Evolutionary conservation across 768 basidiomycete genomes (phyloP).

Genomic region (Amanita pallidorosea): DNA sequence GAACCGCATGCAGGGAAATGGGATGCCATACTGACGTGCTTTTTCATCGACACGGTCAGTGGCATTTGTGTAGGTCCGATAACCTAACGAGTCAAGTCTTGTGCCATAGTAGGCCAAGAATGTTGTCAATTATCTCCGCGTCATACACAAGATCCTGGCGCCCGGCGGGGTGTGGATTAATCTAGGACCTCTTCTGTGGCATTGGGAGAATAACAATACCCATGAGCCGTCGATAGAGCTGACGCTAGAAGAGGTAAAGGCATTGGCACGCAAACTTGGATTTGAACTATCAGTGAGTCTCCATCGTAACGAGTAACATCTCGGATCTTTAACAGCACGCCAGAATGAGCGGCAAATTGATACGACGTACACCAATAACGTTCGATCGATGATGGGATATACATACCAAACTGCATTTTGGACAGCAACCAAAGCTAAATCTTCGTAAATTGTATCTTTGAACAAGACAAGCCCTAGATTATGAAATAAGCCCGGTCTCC

Average conservation of each 20-base stretch:
- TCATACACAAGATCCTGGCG: conserved; percentile 72
- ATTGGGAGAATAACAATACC: conserved; percentile 83
- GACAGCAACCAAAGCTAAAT: conserved; percentile 43
- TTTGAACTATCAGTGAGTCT: conserved; percentile 67
- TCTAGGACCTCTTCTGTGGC: conserved; percentile 91
- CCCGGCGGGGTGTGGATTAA: conserved; percentile 92
- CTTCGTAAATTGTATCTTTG: background rate
- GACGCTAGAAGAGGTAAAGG: conserved; percentile 81
- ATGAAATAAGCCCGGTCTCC: too few species aligned
- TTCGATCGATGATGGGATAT: conserved; percentile 73
- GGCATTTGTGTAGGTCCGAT: background rate
- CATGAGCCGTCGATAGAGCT: conserved; percentile 82
- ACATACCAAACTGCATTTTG: conserved; percentile 81
- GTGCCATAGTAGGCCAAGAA: conserved; percentile 65
- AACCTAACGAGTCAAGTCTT: background rate
- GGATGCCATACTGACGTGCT: conserved; percentile 89
- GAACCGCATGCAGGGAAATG: conserved; percentile 71
- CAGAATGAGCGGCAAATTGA: conserved; percentile 75
- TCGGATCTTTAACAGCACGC: background rate
- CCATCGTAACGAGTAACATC: background rate
- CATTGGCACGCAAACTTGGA: conserved; percentile 59
- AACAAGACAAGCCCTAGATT: too few species aligned
- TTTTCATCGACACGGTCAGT: conserved; percentile 91
- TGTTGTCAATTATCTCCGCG: conserved; percentile 81
- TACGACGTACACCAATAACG: conserved; percentile 82